Percentiles rank a stretch among this genome's conserved stretches.
phyloP scores from a whole-genome alignment of 2,329 filamentous ascomycete genomes.

The Ascochyta lentis region DNA sequence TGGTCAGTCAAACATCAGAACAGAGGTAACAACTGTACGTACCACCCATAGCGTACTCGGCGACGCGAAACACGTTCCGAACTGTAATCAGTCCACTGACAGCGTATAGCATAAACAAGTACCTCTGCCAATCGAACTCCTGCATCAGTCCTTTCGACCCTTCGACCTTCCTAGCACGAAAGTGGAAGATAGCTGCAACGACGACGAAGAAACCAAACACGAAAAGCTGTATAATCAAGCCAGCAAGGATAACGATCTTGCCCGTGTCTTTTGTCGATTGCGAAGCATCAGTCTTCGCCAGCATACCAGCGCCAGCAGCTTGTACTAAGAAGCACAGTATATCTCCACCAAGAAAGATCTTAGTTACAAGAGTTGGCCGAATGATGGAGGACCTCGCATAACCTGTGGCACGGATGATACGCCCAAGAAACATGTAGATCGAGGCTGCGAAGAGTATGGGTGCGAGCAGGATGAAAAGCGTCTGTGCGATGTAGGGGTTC shows the following conservation, averaged over 20 bases:
- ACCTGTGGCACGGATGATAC: conserved; percentile 45
- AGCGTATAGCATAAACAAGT: conserved; percentile 44
- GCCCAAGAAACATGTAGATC: conserved; percentile 52
- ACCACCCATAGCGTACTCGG: conserved; percentile 50
- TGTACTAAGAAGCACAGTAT: conserved; percentile 60
- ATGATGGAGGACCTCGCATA: conserved; percentile 47
- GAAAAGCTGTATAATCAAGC: conserved; percentile 61
- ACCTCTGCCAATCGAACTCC: conserved; percentile 35
- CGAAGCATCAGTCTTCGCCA: conserved; percentile 26
- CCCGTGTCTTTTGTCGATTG: conserved; percentile 39
- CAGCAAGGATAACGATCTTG: conserved; percentile 58
- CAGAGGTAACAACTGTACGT: not conserved
- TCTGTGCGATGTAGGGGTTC: conserved; percentile 46
- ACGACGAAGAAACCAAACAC: conserved; percentile 63
- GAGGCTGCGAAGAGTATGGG: conserved; percentile 53
- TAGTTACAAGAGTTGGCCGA: conserved; percentile 54
- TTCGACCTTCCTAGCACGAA: not conserved
- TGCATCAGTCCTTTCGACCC: not conserved
- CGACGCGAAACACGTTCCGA: conserved; percentile 53
- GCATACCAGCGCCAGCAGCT: conserved; percentile 44
- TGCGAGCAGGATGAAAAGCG: conserved; percentile 48
- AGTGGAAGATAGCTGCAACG: conserved; percentile 53
- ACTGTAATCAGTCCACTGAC: conserved; percentile 51
- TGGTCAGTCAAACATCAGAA: not conserved
- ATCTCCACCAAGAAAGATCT: conserved; percentile 61